Evolutionary conservation across 306 rosid species (phyloP), one percentile per base, ranked within the genome.

Genomic region (Comarum palustre): DNA sequence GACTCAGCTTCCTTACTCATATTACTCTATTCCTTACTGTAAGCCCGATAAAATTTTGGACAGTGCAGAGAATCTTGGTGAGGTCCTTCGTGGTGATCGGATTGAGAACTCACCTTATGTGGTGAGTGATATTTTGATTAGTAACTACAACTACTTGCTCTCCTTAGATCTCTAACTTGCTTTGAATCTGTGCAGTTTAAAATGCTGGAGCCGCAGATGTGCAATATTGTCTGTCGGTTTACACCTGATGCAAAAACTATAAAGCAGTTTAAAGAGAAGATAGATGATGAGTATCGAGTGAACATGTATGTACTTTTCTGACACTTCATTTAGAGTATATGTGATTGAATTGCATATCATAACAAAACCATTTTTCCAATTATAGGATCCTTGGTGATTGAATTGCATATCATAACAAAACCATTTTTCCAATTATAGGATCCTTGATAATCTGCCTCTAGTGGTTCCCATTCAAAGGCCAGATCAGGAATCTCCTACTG

Each of bases 61-160:
- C 59, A 94, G 97, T 79, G 81, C 99, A 41, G 97, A 94, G 83
- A 94, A 94, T 79, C 96, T 94, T 9, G 98, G 97, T 77, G 99
- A 94, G 86, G 99, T 94, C 22, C 96, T 94, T 73, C 99, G 99
- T 34, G 99, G 99, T 67, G 99, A 94, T 78, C 94, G 99, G 29
- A 94, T 94, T 76, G 99, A 94, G 78, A 94, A 94, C 84, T 91
- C 99, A 29, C 92, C 85, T 31, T 94, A 85, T 71, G 86, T 68
- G 93, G 99, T 94, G 43, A 80, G 97, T 87, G 20, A 54, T 75
- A 50, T 13, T 61, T 52, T 54, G 77, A 57, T 72, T 48, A 8
- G 39, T 45, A 55, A 59, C 22, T 51, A 29, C 4, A 57, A 20
- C 51, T 69, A 62, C 52, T 75, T 68, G 32, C 59, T 79, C 47